phyloP scores from a whole-genome alignment of 2,329 filamentous ascomycete genomes.

The Aspergillus transmontanensis region DNA sequence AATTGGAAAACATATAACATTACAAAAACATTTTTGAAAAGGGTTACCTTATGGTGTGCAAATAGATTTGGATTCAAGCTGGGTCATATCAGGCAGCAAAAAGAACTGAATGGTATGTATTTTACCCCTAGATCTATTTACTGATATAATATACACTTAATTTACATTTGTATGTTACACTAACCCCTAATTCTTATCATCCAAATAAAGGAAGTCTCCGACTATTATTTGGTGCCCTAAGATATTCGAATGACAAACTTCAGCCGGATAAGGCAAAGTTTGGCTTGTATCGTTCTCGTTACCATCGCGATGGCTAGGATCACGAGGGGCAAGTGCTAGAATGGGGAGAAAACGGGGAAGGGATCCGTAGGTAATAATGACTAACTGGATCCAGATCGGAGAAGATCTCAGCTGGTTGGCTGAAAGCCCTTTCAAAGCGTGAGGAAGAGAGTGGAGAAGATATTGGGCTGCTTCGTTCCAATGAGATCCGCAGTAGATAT shows the following conservation, averaged over 20 bases:
- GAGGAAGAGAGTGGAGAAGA: not conserved
- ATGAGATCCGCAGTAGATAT: not conserved
- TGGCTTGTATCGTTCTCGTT: not conserved
- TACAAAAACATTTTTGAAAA: not conserved
- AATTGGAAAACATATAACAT: not conserved
- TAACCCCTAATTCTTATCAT: not conserved
- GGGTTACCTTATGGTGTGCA: not conserved
- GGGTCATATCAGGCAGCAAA: not conserved
- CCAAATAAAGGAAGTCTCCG: not conserved
- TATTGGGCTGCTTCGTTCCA: not conserved
- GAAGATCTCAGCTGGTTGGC: too few relatives aligned
- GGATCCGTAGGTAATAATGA: too few relatives aligned
- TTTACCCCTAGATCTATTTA: not conserved
- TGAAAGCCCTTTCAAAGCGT: too few relatives aligned
- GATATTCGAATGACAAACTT: not conserved
- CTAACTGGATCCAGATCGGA: too few relatives aligned
- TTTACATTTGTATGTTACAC: constrained; percentile 22
- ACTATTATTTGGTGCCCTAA: not conserved
- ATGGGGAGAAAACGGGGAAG: too few relatives aligned
- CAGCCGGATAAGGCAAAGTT: not conserved
- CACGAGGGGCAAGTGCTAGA: too few relatives aligned
- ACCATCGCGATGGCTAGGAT: not conserved
- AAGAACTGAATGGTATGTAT: not conserved
- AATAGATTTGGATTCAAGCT: not conserved
- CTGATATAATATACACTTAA: constrained; percentile 22